Evolutionary conservation across 345 rosid species (phyloP), one percentile per base, ranked within the genome.

Genomic region (Turnera subulata): DNA sequence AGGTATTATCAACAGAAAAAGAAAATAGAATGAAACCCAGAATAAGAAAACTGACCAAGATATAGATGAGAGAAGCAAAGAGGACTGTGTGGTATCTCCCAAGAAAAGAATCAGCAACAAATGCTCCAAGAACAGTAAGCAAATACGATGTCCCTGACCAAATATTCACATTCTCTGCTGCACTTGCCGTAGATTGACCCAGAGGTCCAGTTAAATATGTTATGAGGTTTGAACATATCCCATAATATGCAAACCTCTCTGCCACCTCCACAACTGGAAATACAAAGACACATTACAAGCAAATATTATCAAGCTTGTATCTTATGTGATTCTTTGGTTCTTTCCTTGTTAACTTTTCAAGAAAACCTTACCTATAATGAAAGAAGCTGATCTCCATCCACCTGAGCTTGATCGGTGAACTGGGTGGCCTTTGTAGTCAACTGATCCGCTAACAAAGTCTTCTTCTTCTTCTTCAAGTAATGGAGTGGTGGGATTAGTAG

Each of bases 361-460:
- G 5, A 16, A 7, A 2, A 0, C 0, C 18, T 18, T 11, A 65
- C 69, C 63, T 11, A 65, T 57, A 1, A 65, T 65, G 63, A 65
- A 65, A 42, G 15, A 43, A 0, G 69, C 63, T 6, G 69, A 50
- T 44, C 58, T 65, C 69, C 69, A 65, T 22, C 63, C 29, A n/a
- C n/a, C n/a, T n/a, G n/a, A n/a, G n/a, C n/a, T n/a, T n/a, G n/a
- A n/a, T n/a, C n/a, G n/a, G n/a, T 5, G 58, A 63, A 23, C 57
- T 57, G 46, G 37, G 49, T 21, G 43, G 46, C 58, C 69, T 22
- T 53, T 43, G 53, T 29, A 52, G 52, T 65, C 69, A 4, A 65
- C 52, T 44, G 35, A 57, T 6, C 51, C 69, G 22, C 51, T n/a
- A n/a, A n/a, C n/a, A n/a, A n/a, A n/a, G n/a, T n/a, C n/a, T n/a